A percentile compares a stretch with the other conserved stretches of the same genome.
These are phyloP conservation scores for Penicillium lagena DNA, from an alignment of 495 filamentous ascomycete genomes.

Conservation along the genomic window DNA sequence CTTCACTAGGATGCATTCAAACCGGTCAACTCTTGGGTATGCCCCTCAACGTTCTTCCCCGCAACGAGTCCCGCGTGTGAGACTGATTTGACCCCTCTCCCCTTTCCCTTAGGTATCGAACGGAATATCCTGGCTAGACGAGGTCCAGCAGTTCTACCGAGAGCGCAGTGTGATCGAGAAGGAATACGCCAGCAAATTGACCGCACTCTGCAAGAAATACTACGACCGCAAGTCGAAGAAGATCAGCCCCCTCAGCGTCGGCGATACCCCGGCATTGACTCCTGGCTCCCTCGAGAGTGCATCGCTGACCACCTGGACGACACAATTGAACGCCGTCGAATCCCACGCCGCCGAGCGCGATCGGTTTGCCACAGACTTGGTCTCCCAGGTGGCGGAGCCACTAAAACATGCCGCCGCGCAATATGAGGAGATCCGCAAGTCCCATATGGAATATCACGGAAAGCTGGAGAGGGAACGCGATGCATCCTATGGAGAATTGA, in stretches of 20 bases:
- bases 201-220: conserved; percentile 84
- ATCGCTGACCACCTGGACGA: conserved; percentile 93
- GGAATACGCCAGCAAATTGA: conserved; percentile 86
- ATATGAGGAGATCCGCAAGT: conserved; percentile 91
- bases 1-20: conserved; percentile 79
- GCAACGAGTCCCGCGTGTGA: background rate
- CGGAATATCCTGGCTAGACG: conserved; percentile 91
- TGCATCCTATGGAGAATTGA: conserved; percentile 70
- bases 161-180: conserved; percentile 92
- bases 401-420: conserved; percentile 61
- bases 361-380: conserved; percentile 65
- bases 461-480: conserved; percentile 91
- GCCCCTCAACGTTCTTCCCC: conserved; percentile 16
- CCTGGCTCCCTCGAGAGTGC: conserved; percentile 94
- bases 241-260: conserved; percentile 81
- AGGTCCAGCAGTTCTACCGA: conserved; percentile 94
- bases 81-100: too few relatives aligned
- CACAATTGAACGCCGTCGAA: conserved; percentile 85
- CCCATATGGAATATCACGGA: conserved; percentile 77
- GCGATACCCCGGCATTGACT: conserved; percentile 87
- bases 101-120: conserved; percentile 60
- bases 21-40: conserved; percentile 83
- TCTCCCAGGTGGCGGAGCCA: conserved; percentile 76
- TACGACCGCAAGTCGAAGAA: conserved; percentile 94
- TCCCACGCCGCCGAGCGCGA: conserved; percentile 86